phyloP scores from a whole-genome alignment of 164 flowering plant species.

The Liriodendron chinense region DNA sequence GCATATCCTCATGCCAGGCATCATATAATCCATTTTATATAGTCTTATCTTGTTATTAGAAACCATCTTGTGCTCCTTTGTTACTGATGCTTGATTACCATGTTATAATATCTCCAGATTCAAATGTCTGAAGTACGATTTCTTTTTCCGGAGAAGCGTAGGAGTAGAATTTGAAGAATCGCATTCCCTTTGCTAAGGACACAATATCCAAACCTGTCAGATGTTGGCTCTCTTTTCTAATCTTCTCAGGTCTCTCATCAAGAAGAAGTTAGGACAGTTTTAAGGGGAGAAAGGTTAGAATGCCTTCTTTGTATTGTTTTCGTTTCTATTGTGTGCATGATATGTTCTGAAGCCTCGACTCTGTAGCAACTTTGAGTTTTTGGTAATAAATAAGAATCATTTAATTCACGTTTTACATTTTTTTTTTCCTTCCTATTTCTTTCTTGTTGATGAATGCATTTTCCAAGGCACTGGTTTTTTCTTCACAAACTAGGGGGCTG shows the following conservation, averaged over 20 bases:
- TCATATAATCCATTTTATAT: too few species aligned
- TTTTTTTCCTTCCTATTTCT: too few species aligned
- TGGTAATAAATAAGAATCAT: background rate
- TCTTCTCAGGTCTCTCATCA: background rate
- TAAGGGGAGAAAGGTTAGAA: background rate
- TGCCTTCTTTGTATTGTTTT: background rate
- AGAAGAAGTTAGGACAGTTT: background rate
- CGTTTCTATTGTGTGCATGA: background rate
- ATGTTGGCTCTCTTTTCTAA: background rate
- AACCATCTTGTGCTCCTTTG: too few species aligned
- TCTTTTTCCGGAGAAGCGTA: too few species aligned
- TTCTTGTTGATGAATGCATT: too few species aligned
- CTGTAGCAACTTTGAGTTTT: background rate
- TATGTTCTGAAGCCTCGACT: background rate
- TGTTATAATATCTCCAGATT: background rate
- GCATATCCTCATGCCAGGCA: too few species aligned
- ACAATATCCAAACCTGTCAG: background rate
- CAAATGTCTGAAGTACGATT: background rate
- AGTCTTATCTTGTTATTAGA: too few species aligned
- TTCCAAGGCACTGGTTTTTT: too few species aligned
- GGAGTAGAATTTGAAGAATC: background rate
- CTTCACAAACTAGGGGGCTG: too few species aligned
- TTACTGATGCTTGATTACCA: too few species aligned
- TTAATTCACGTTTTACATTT: background rate
- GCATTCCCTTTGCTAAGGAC: background rate